phyloP scores from a whole-genome alignment of 495 filamentous ascomycete species.

The Penicillium cinerascens region DNA sequence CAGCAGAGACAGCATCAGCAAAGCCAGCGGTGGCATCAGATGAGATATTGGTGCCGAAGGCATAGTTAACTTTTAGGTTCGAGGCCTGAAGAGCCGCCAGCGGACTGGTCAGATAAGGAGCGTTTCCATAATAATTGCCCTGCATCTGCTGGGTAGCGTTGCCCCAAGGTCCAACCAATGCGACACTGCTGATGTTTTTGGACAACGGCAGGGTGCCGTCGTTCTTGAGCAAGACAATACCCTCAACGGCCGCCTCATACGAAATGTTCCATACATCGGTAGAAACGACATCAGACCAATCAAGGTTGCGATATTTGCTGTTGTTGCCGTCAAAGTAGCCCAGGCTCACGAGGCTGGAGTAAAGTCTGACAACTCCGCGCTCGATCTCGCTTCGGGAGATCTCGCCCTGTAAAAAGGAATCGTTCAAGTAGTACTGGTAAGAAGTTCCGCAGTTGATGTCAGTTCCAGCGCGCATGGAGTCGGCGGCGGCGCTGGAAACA shows the following conservation, averaged over 20 bases:
- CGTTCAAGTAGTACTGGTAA: conserved; percentile 48
- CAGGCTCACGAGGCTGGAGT: conserved; percentile 50
- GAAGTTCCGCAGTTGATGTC: conserved; percentile 61
- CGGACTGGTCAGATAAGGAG: conserved; percentile 55
- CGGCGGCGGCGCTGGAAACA: conserved; percentile 46
- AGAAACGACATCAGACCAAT: conserved; percentile 50
- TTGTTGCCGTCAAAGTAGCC: conserved; percentile 58
- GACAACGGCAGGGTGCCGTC: conserved; percentile 52
- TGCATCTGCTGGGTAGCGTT: conserved; percentile 58
- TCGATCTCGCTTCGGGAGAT: conserved; percentile 50
- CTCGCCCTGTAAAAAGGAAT: conserved; percentile 45
- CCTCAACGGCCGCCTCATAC: conserved; percentile 55
- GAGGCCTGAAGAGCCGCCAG: conserved; percentile 44
- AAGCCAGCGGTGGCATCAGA: conserved; percentile 39
- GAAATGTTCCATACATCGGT: conserved; percentile 53
- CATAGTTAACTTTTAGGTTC: conserved; percentile 47
- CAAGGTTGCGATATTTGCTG: conserved; percentile 47
- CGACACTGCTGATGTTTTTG: conserved; percentile 39
- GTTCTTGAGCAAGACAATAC: conserved; percentile 61
- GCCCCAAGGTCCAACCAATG: conserved; percentile 57
- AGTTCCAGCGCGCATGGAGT: conserved; percentile 55
- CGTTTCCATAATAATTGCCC: conserved; percentile 56
- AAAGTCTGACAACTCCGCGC: conserved; percentile 52
- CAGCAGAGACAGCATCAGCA: conserved; percentile 43
- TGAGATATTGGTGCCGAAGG: conserved; percentile 40